phyloP scores from a whole-genome alignment of 2,329 filamentous ascomycete genomes.

The Dactylellina cionopaga region DNA sequence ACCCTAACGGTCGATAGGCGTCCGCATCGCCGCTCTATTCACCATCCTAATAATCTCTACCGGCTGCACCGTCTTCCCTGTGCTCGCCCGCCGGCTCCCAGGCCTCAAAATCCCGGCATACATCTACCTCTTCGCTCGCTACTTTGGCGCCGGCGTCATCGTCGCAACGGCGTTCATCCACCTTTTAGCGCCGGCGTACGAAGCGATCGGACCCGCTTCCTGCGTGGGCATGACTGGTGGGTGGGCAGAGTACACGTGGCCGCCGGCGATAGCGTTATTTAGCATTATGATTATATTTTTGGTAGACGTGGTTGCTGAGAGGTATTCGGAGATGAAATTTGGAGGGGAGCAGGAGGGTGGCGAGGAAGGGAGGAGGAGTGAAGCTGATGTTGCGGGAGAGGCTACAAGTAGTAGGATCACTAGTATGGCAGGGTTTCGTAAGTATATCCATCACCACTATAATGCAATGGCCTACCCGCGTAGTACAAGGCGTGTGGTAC shows the following conservation, averaged over 20 bases:
- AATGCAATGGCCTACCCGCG: no score
- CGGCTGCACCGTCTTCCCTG: slow-evolving; percentile 65
- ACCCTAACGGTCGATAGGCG: background rate
- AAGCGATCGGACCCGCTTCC: slow-evolving; percentile 64
- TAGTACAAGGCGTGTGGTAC: no score
- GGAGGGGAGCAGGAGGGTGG: slow-evolving; percentile 58
- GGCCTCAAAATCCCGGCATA: slow-evolving; percentile 69
- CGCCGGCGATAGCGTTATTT: slow-evolving; percentile 65
- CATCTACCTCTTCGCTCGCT: slow-evolving; percentile 74
- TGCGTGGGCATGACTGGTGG: slow-evolving; percentile 65
- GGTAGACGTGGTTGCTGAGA: slow-evolving; percentile 65
- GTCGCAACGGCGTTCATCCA: slow-evolving; percentile 77
- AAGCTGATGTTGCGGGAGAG: slow-evolving; percentile 26
- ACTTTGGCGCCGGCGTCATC: slow-evolving; percentile 79
- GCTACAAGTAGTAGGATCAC: slow-evolving; percentile 41
- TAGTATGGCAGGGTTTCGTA: slow-evolving; percentile 47
- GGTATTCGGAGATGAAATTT: slow-evolving; percentile 66
- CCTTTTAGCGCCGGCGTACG: slow-evolving; percentile 74
- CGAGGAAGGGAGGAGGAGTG: slow-evolving; percentile 14
- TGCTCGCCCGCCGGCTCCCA: slow-evolving; percentile 71
- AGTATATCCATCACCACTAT: slow-evolving; percentile 5
- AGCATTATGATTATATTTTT: slow-evolving; percentile 66
- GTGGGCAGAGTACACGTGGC: slow-evolving; percentile 67
- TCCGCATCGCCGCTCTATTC: slow-evolving; percentile 42
- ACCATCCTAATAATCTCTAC: slow-evolving; percentile 33